Percentiles rank a stretch among this genome's conserved stretches.
phyloP scores from a whole-genome alignment of 352 stramenopile genomes.

The Pelagophyceae sp. region DNA sequence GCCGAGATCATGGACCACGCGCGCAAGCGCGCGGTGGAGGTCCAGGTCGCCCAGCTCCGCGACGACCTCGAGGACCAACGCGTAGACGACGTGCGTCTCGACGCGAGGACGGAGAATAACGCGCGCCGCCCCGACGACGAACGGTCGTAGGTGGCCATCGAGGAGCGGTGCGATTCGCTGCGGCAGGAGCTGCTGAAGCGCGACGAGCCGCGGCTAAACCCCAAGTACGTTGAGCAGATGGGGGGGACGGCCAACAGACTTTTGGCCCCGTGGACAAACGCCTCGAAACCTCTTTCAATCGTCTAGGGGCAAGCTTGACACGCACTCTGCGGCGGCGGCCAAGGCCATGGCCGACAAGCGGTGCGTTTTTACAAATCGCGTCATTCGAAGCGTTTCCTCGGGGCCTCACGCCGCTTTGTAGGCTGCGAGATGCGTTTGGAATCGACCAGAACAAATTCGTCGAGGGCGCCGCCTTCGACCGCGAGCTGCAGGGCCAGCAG shows the following conservation, averaged over 20 bases:
- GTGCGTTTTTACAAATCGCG: background rate
- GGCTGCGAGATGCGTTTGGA: constrained; percentile 3
- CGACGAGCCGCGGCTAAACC: too few species aligned
- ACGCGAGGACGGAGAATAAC: constrained; percentile 49
- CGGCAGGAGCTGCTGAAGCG: background rate
- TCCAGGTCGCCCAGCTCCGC: constrained; percentile 62
- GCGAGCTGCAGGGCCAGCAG: constrained; percentile 3
- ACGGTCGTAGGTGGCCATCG: background rate
- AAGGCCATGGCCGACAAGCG: background rate
- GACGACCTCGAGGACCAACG: constrained; percentile 62
- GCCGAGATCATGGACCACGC: constrained; percentile 67
- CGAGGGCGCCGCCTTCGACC: constrained; percentile 17
- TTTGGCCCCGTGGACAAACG: too few species aligned
- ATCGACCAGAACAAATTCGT: background rate
- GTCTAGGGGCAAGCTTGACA: constrained; percentile 6
- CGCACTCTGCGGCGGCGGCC: background rate
- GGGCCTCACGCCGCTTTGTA: background rate
- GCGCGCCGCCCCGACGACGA: background rate
- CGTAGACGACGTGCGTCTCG: constrained; percentile 36
- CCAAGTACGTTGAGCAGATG: too few species aligned
- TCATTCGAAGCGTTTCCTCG: background rate
- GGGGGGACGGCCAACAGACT: too few species aligned
- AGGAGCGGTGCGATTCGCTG: background rate
- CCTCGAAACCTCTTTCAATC: too few species aligned
- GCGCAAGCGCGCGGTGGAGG: constrained; percentile 61